A percentile compares a stretch with the other conserved stretches of the same genome.
phyloP scores from a whole-genome alignment of 768 basidiomycete species.

The Xerocomus spinulosus region DNA sequence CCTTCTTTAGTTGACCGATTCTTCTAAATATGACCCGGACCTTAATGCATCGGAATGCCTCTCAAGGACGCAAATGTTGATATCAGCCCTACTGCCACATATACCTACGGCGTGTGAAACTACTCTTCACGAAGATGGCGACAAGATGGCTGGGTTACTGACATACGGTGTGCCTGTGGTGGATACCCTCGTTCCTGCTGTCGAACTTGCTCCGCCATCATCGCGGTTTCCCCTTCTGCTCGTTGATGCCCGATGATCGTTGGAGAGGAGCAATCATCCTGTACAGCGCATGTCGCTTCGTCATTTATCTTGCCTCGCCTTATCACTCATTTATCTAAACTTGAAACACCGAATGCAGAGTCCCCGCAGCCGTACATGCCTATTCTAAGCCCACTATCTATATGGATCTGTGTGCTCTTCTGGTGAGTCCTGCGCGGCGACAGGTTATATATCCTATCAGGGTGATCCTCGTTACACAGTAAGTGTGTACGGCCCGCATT shows the following conservation, averaged over 20 bases:
- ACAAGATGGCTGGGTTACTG: constrained; percentile 44
- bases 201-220: constrained; percentile 66
- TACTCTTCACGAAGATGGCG: constrained; percentile 23
- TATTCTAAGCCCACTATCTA: constrained; percentile 14
- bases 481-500: constrained; percentile 5
- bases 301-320: constrained; percentile 16
- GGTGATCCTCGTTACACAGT: constrained; percentile 10
- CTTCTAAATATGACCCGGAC: constrained; percentile 21
- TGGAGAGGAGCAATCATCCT: constrained; percentile 11
- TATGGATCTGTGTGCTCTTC: constrained; percentile 12
- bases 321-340: constrained; percentile 31
- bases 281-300: constrained; percentile 14
- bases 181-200: constrained; percentile 52
- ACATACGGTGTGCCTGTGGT: constrained; percentile 48
- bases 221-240: constrained; percentile 73
- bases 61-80: constrained; percentile 54
- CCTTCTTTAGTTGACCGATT: constrained; percentile 12
- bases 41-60: constrained; percentile 41
- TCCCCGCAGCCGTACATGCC: constrained; percentile 12
- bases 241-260: constrained; percentile 39
- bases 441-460: constrained; percentile 25
- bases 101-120: constrained; percentile 17
- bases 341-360: constrained; percentile 19
- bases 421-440: constrained; percentile 5
- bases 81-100: constrained; percentile 53